Evolutionary conservation across 2,329 filamentous ascomycete genomes (phyloP).

Genomic region (Aphanocladium album): DNA sequence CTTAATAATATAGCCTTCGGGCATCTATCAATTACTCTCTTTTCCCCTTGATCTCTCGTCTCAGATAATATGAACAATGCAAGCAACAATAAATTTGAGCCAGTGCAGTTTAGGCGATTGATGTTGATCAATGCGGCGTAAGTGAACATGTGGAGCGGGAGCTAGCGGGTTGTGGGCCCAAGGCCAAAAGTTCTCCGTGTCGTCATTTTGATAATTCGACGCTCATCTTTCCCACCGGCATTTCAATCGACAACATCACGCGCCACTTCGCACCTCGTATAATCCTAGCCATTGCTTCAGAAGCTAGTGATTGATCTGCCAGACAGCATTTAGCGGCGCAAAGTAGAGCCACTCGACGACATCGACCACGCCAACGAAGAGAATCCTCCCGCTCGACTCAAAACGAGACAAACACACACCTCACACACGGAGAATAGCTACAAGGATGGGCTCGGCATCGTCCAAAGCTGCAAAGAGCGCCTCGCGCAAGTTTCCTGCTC

Average conservation of each 20-base stretch:
- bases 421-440: neutral
- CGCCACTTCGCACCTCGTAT: neutral
- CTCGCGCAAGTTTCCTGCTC: constrained; percentile 40
- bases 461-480: constrained; percentile 40
- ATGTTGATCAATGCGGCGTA: no score
- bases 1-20: constrained; percentile 9
- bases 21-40: neutral
- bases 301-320: neutral
- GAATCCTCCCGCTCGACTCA: neutral
- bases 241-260: neutral
- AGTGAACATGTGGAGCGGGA: neutral
- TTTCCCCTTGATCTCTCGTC: neutral
- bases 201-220: neutral
- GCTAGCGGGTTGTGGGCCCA: constrained; percentile 1
- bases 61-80: neutral
- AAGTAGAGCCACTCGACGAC: no score
- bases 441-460: constrained; percentile 40
- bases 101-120: no score
- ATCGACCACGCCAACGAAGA: no score
- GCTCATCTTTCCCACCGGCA: neutral
- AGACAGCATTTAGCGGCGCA: no score
- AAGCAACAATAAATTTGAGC: neutral
- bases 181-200: constrained; percentile 3
- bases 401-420: neutral
- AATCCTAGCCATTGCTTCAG: neutral